Evolutionary conservation across 805 yeast genomes (phyloP), one percentile per base, ranked within the genome.

Genomic region (Lipomyces sp.): DNA sequence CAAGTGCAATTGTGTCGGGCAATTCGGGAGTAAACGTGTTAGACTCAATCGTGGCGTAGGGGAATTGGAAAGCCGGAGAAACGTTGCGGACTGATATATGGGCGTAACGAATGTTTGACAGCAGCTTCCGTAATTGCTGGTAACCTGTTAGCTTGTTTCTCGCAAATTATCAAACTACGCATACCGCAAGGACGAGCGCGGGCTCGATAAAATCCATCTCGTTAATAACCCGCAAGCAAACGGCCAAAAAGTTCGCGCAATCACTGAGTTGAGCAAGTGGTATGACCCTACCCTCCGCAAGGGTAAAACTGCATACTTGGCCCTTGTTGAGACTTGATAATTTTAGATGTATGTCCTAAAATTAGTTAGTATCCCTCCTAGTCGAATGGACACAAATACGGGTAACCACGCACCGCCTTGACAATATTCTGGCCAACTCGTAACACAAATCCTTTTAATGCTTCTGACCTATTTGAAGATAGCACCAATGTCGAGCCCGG

Each of bases 191-290:
- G 3, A 68, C 71, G 29, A 68, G 59, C 4, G 71, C 66, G 2
- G 71, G 71, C 60, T 68, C 71, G 63, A 68, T 64, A 57, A 68
- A 68, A 18, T 68, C 71, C 69, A 68, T 68, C 4, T 66, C 71
- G 18, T 51, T 55, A 13, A 66, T 50, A 3, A 63, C 64, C 15
- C 59, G 70, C 39, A 48, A 15, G 59, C 71, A 65, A 5, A 68
- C 60, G n/a, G 39, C 18, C 37, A 68, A 59, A 42, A 68, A 68
- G 54, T 59, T 68, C 29, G 62, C 56, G 33, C 70, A 66, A 59
- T 68, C 71, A n/a, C 39, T 57, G 33, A 68, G 58, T 37, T 68
- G 71, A 6, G 71, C 65, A 1, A 68, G 61, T 8, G 64, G 64
- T n/a, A 59, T 37, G 30, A 29, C 54, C 58, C 66, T 64, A 13